Evolutionary conservation across 1,284 basidiomycete species (phyloP), one percentile per base, ranked within the genome.

Genomic region (Cryptococcus sp.): DNA sequence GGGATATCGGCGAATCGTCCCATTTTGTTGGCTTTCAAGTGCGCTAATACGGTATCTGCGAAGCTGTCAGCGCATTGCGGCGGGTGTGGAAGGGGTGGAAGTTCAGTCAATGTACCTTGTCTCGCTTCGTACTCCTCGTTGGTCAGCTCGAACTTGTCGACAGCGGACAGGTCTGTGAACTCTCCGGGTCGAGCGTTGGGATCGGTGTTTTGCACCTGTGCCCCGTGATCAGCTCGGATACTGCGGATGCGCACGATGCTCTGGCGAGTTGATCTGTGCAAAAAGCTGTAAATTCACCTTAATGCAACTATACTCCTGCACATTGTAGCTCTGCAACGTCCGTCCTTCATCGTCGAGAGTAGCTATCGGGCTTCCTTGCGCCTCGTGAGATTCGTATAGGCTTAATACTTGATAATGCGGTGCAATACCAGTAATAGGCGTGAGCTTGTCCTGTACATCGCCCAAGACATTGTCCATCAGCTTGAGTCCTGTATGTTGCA

Each of bases 91-190:
- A 35, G 7, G 31, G 31, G 7, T 35, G 31, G 31, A 13, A 0
- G 8, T 16, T 42, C 5, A 5, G 41, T 5, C 5, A 31, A 68
- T 77, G 11, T 62, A 92, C 92, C 92, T 76, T 82, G 80, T 66
- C 93, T 80, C 71, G 86, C 81, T 19, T 87, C 90, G 74, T 98
- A 98, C 54, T 89, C 91, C 23, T 86, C 86, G 13, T 88, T 84
- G 11, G 87, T 88, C 58, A 98, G 79, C 80, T 97, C 93, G 69
- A 94, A 98, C 76, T 97, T 97, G 41, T 96, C 87, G 1, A 96
- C 93, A 76, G 89, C 85, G 0, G 87, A 87, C 4, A 90, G 84
- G 75, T 97, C 94, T 4, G 87, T 86, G 59, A 89, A 85, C 72
- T 93, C 76, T 57, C 78, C 78, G 0, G 74, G 71, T 8, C 72